A percentile compares a stretch with the other conserved stretches of the same genome.
phyloP scores from a whole-genome alignment of 306 rosid genomes.

The Arachis stenosperma region DNA sequence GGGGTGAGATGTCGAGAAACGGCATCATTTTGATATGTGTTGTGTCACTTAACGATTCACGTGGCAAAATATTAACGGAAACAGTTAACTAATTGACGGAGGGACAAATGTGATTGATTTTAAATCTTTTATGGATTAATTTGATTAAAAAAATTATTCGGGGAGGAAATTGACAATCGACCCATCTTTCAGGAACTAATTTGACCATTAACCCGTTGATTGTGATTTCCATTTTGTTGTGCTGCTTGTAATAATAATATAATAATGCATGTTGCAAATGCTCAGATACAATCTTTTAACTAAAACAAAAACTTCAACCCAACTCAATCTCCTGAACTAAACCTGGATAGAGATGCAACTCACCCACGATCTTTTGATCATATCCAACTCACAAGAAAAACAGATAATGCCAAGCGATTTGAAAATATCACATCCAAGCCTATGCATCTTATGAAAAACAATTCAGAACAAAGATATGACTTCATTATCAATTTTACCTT shows the following conservation, averaged over 20 bases:
- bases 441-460: conserved; percentile 43
- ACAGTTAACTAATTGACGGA: no score
- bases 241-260: conserved; percentile 4
- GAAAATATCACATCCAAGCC: conserved; percentile 24
- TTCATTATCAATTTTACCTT: conserved; percentile 51
- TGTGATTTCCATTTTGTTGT: conserved; percentile 12
- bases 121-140: no score
- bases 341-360: conserved; percentile 30
- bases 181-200: no score
- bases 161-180: no score
- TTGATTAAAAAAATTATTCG: no score
- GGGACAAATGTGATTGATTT: no score
- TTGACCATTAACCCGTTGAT: no score
- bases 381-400: conserved; percentile 29
- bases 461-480: conserved; percentile 26
- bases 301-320: neutral
- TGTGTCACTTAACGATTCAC: no score
- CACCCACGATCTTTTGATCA: neutral
- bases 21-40: no score
- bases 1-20: no score
- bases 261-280: conserved; percentile 20
- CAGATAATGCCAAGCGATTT: neutral
- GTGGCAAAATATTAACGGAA: no score
- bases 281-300: conserved; percentile 18
- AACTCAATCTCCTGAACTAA: neutral